phyloP scores from a whole-genome alignment of 495 filamentous ascomycete genomes.

The Opeltia flavorubescens region DNA sequence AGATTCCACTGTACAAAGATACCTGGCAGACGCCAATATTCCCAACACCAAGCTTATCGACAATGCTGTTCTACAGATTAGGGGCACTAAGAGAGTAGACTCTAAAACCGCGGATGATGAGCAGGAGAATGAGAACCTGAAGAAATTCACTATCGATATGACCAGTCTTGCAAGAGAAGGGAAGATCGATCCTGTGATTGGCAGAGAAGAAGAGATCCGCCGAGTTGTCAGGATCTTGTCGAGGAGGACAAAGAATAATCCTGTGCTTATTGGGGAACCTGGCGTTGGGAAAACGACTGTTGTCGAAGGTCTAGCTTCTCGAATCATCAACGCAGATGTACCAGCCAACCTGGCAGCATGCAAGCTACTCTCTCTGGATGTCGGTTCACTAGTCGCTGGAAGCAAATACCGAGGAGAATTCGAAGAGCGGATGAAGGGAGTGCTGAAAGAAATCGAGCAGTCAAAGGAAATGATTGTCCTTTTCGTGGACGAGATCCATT shows the following conservation, averaged over 20 bases:
- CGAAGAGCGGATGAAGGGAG: slow-evolving; percentile 97
- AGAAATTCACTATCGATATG: slow-evolving; percentile 98
- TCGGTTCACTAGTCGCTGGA: slow-evolving; percentile 85
- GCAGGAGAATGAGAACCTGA: slow-evolving; percentile 79
- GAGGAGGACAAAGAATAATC: slow-evolving; percentile 95
- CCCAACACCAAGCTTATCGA: slow-evolving; percentile 85
- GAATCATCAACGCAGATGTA: slow-evolving; percentile 91
- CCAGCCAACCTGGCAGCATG: slow-evolving; percentile 91
- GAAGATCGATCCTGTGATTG: slow-evolving; percentile 96
- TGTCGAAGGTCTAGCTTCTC: slow-evolving; percentile 87
- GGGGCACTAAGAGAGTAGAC: slow-evolving; percentile 82
- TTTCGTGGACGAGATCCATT: slow-evolving; percentile 96
- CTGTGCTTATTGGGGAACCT: slow-evolving; percentile 87
- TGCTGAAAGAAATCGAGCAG: slow-evolving; percentile 90
- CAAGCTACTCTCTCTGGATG: slow-evolving; percentile 85
- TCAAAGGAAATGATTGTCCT: slow-evolving; percentile 95
- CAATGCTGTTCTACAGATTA: slow-evolving; percentile 72
- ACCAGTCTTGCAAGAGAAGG: slow-evolving; percentile 86
- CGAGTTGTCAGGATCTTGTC: slow-evolving; percentile 88
- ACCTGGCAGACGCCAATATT: slow-evolving; percentile 74
- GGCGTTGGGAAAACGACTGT: slow-evolving; percentile 98
- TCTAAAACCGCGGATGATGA: slow-evolving; percentile 88
- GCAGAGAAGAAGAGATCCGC: slow-evolving; percentile 90
- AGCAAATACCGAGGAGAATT: slow-evolving; percentile 98
- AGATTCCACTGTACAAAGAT: slow-evolving; percentile 55